A percentile compares a stretch with the other conserved stretches of the same genome.
These are phyloP conservation scores for Trapa bicornis DNA, from an alignment of 345 rosid genomes.

Conservation along the genomic window DNA sequence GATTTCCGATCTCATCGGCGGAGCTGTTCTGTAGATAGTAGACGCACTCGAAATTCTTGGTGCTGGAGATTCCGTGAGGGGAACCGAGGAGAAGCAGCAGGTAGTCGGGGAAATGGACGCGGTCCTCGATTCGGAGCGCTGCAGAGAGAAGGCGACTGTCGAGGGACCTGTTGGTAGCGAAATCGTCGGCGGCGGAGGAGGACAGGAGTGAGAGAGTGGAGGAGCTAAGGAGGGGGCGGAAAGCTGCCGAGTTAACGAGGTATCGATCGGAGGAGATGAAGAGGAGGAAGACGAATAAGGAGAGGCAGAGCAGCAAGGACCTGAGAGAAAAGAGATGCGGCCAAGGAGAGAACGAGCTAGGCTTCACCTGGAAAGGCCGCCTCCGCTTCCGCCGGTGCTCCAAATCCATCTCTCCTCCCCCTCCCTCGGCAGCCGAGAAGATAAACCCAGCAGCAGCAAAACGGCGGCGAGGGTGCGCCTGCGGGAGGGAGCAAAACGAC, in stretches of 20 bases:
- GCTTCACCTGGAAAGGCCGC: slow-evolving; percentile 27
- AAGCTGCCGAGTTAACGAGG: slow-evolving; percentile 24
- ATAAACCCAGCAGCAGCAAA: no score
- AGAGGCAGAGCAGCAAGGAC: slow-evolving; percentile 38
- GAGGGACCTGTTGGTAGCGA: neutral
- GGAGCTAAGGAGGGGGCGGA: slow-evolving; percentile 50
- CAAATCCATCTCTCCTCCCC: slow-evolving; percentile 33
- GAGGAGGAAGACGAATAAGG: slow-evolving; percentile 49
- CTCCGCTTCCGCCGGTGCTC: slow-evolving; percentile 77
- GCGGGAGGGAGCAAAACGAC: no score
- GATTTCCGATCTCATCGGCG: neutral
- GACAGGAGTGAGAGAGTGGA: slow-evolving; percentile 43
- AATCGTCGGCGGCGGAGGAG: slow-evolving; percentile 17
- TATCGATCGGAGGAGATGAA: slow-evolving; percentile 48
- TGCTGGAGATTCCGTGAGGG: slow-evolving; percentile 9
- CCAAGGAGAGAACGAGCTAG: slow-evolving; percentile 2
- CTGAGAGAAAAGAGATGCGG: slow-evolving; percentile 33
- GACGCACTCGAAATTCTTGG: slow-evolving; percentile 43
- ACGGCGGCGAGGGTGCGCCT: no score
- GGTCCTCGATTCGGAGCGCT: slow-evolving; percentile 35
- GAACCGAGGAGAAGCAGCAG: slow-evolving; percentile 35
- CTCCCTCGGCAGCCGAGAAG: no score
- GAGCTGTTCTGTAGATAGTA: slow-evolving; percentile 17
- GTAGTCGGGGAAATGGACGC: slow-evolving; percentile 71
- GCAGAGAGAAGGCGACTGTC: slow-evolving; percentile 9